phyloP scores from a whole-genome alignment of 129 eudicot species.

The Escallonia herrerae region DNA sequence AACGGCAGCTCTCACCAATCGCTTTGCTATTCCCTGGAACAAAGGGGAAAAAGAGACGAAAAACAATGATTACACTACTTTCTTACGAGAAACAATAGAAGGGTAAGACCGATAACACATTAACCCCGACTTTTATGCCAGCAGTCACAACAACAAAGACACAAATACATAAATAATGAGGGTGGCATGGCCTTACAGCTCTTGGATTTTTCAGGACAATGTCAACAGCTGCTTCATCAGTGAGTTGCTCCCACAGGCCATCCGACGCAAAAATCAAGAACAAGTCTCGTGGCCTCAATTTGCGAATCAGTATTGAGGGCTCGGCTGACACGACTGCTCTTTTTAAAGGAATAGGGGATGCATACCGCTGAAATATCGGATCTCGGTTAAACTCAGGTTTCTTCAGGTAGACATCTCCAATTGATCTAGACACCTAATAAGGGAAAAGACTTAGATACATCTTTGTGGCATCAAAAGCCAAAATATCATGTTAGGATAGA shows the following conservation, averaged over 20 bases:
- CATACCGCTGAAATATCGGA: slow-evolving; percentile 58
- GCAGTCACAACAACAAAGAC: background rate
- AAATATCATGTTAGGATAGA: too few relatives aligned
- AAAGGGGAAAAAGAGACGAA: background rate
- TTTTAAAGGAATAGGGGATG: slow-evolving; percentile 51
- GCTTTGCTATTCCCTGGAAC: slow-evolving; percentile 73
- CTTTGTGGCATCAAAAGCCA: too few relatives aligned
- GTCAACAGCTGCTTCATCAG: slow-evolving; percentile 66
- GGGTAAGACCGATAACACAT: too few relatives aligned
- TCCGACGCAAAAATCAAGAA: slow-evolving; percentile 83
- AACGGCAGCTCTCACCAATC: slow-evolving; percentile 59
- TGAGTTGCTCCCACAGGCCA: slow-evolving; percentile 91
- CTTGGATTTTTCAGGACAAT: slow-evolving; percentile 66
- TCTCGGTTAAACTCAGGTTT: slow-evolving; percentile 65
- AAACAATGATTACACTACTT: background rate
- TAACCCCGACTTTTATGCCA: background rate
- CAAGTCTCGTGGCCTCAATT: slow-evolving; percentile 48
- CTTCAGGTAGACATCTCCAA: slow-evolving; percentile 79
- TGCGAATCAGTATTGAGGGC: slow-evolving; percentile 60
- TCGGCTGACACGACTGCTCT: slow-evolving; percentile 76
- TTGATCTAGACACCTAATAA: slow-evolving; percentile 76
- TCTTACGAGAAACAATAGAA: background rate
- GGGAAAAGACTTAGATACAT: too few relatives aligned
- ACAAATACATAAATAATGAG: background rate
- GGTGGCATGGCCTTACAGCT: slow-evolving; percentile 34